Evolutionary conservation across 1,139 yeast genomes (phyloP).

Genomic region (Protomyces inouyei): DNA sequence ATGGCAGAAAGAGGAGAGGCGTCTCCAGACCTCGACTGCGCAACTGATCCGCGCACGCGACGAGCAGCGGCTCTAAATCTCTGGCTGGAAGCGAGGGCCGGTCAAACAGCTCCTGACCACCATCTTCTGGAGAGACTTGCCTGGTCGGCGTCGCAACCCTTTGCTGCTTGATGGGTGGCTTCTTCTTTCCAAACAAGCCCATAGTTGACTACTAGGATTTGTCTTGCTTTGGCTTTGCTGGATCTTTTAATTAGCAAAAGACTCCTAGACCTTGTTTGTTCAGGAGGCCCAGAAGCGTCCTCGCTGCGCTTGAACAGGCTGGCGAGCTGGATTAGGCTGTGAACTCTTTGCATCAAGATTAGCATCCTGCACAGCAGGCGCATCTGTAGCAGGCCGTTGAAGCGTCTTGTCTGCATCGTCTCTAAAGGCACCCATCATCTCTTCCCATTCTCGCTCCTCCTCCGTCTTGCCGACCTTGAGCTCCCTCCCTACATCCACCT

Average conservation of each 20-base stretch:
- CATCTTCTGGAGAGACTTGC: neutral
- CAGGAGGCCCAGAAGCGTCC: neutral
- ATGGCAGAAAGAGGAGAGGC: conserved; percentile 17
- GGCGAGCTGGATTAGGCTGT: neutral
- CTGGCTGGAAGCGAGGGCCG: neutral
- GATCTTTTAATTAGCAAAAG: too few species aligned
- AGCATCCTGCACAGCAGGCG: neutral
- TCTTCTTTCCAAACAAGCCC: neutral
- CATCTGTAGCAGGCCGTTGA: neutral
- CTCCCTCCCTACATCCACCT: conserved; percentile 15
- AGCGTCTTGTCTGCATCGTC: conserved; percentile 7
- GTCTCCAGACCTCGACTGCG: conserved; percentile 1
- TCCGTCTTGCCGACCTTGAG: conserved; percentile 18
- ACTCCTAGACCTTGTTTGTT: too few species aligned
- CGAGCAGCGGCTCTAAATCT: neutral
- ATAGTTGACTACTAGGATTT: neutral
- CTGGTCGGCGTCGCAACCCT: neutral
- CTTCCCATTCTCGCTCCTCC: conserved; percentile 24
- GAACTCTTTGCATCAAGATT: neutral
- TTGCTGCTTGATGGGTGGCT: neutral
- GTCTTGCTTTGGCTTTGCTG: too few species aligned
- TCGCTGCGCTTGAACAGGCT: neutral
- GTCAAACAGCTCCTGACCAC: neutral
- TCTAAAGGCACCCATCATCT: conserved; percentile 7
- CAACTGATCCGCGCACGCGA: neutral